Evolutionary conservation across 768 basidiomycete species (phyloP).

Genomic region (Pluteus cervinus): DNA sequence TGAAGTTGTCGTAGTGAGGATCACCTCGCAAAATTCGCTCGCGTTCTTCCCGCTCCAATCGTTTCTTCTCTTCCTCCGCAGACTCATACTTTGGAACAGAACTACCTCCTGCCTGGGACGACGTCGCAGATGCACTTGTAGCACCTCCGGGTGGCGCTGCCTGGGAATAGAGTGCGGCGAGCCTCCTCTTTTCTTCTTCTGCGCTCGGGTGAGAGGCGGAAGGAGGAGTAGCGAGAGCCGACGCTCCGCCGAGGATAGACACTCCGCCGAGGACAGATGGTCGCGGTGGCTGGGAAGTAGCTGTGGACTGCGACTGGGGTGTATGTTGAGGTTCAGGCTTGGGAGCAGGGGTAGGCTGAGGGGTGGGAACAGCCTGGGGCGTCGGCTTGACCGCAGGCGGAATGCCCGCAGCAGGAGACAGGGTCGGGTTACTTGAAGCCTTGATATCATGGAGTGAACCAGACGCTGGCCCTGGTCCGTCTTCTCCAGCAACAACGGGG

Average conservation of each 20-base stretch:
- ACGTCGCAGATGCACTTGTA: neutral
- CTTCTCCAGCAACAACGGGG: slow-evolving; percentile 54
- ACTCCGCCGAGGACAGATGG: slow-evolving; percentile 5
- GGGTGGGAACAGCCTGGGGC: slow-evolving; percentile 16
- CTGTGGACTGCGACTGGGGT: slow-evolving; percentile 56
- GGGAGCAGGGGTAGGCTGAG: slow-evolving; percentile 15
- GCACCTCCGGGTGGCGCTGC: neutral
- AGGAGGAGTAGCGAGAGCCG: slow-evolving; percentile 3
- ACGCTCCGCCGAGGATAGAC: slow-evolving; percentile 3
- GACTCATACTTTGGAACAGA: slow-evolving; percentile 28
- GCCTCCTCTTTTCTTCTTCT: slow-evolving; percentile 46
- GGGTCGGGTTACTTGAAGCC: slow-evolving; percentile 15
- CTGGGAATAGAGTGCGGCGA: slow-evolving; percentile 12
- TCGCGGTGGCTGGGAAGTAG: slow-evolving; percentile 23
- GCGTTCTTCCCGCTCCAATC: slow-evolving; percentile 61
- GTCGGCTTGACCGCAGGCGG: slow-evolving; percentile 18
- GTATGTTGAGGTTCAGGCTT: slow-evolving; percentile 52
- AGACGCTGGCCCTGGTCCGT: slow-evolving; percentile 60
- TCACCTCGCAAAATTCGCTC: slow-evolving; percentile 38
- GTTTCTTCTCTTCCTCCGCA: slow-evolving; percentile 60
- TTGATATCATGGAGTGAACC: slow-evolving; percentile 56
- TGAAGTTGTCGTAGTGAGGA: no score
- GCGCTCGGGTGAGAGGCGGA: slow-evolving; percentile 19
- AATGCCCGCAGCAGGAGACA: slow-evolving; percentile 28
- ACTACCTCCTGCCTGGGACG: slow-evolving; percentile 9